These are phyloP conservation scores for Vitellaria paradoxa DNA, from an alignment of 179 eudicot species.

Conservation along the genomic window DNA sequence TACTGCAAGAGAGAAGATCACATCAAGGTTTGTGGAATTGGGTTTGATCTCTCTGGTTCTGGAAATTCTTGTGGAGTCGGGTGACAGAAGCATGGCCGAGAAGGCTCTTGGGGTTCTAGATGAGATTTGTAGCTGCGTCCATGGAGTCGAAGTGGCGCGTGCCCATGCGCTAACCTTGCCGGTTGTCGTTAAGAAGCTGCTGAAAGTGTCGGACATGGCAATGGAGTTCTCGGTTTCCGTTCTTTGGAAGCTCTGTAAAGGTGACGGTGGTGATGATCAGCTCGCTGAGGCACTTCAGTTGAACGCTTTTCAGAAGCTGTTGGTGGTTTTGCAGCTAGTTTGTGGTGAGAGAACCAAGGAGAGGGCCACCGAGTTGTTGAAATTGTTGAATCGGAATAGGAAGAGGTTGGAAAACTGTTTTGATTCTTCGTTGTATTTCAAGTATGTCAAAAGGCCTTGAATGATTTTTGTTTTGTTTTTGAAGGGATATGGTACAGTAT, in stretches of 20 bases:
- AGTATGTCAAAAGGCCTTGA: slow-evolving; percentile 53
- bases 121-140: slow-evolving; percentile 24
- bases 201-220: slow-evolving; percentile 62
- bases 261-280: slow-evolving; percentile 30
- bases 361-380: slow-evolving; percentile 74
- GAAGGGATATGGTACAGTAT: neutral
- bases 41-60: slow-evolving; percentile 47
- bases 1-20: slow-evolving; percentile 2
- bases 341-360: slow-evolving; percentile 62
- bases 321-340: slow-evolving; percentile 73
- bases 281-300: slow-evolving; percentile 71
- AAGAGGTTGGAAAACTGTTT: slow-evolving; percentile 51
- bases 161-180: slow-evolving; percentile 53
- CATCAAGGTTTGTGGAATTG: slow-evolving; percentile 38
- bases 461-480: slow-evolving; percentile 8
- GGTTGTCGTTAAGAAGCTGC: slow-evolving; percentile 69
- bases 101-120: slow-evolving; percentile 70
- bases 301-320: slow-evolving; percentile 71
- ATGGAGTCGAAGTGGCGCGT: slow-evolving; percentile 41
- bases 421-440: slow-evolving; percentile 53
- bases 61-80: slow-evolving; percentile 53
- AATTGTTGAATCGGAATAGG: slow-evolving; percentile 56
- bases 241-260: slow-evolving; percentile 61
- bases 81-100: slow-evolving; percentile 61
- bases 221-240: slow-evolving; percentile 61